Evolutionary conservation across 1,139 yeast genomes (phyloP).

Genomic region (Geotrichum siamense): DNA sequence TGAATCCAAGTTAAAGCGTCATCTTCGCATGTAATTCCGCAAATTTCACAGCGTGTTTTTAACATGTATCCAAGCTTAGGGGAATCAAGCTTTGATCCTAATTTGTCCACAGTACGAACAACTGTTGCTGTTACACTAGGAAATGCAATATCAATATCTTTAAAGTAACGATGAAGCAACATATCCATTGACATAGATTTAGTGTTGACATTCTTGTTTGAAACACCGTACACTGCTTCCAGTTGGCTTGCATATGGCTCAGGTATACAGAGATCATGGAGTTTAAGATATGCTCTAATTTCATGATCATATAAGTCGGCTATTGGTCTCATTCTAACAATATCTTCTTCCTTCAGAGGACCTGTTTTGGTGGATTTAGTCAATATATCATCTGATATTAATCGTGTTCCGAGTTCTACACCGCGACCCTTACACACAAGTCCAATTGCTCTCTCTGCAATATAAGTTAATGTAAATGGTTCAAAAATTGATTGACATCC

Average conservation of each 20-base stretch:
- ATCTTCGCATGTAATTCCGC: slow-evolving; percentile 31
- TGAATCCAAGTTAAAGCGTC: slow-evolving; percentile 65
- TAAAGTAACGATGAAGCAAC: slow-evolving; percentile 66
- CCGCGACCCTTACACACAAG: slow-evolving; percentile 91
- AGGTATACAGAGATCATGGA: slow-evolving; percentile 33
- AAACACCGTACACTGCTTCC: slow-evolving; percentile 24
- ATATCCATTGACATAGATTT: slow-evolving; percentile 77
- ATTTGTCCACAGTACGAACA: slow-evolving; percentile 78
- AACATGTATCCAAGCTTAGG: slow-evolving; percentile 9
- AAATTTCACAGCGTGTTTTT: slow-evolving; percentile 25
- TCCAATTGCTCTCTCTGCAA: slow-evolving; percentile 74
- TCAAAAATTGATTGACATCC: slow-evolving; percentile 52
- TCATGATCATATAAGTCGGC: slow-evolving; percentile 68
- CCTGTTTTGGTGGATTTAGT: slow-evolving; percentile 7
- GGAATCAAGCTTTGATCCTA: slow-evolving; percentile 43
- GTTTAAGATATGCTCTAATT: slow-evolving; percentile 45
- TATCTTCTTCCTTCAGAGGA: slow-evolving; percentile 18
- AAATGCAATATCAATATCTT: slow-evolving; percentile 67
- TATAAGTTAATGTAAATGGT: slow-evolving; percentile 75
- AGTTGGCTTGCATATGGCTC: slow-evolving; percentile 3
- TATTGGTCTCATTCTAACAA: slow-evolving; percentile 57
- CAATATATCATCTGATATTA: slow-evolving; percentile 14
- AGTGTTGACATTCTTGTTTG: slow-evolving; percentile 28
- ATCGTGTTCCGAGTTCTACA: slow-evolving; percentile 42
- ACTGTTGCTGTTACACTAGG: slow-evolving; percentile 93